Base-by-base conservation (phyloP, 1,284 basidiomycete genomes). In the Sanguinoderma infundibulare region DNA sequence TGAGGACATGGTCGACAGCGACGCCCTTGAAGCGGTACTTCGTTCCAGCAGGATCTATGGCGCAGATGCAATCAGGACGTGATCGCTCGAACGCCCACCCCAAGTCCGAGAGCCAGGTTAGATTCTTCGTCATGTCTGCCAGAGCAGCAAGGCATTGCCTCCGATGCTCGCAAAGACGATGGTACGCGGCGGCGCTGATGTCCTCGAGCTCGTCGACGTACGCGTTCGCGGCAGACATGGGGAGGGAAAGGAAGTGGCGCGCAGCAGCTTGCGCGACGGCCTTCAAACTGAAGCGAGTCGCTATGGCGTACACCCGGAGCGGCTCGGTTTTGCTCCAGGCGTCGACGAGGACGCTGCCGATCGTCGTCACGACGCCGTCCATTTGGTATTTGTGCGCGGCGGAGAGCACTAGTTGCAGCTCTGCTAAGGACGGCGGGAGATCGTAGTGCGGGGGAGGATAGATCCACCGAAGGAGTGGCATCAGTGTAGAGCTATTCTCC, bases 161-260 rank as follows among this genome's bases (percentile, higher is more conserved):
- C 26, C 59, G 53, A 28, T 61, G 53, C 17, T 46, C 40, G 17
- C 66, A 50, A 2, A 67, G 60, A 6, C 59, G 57, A 17, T 53
- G 57, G 36, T 63, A 65, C 9, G 60, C 35, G 14, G 55, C 51
- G 1, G 63, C 59, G 39, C 46, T 44, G n/a, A 68, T 55, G 6
- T 47, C 34, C 28, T 65, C 61, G 51, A 68, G 58, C 47, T 65
- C 67, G 12, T 28, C 22, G 7, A 62, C 57, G 39, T 65, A 63
- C 22, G 28, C 38, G 20, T 62, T 20, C 28, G 46, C 55, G 20
- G 28, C 24, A 7, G 30, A 12, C 6, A 20, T 17, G 2, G 39
- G 1, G 5, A 24, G 28, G 6, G 55, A 34, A 34, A 57, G 55
- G 35, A 36, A 50, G 5, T 2, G 20, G 2, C 30, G 52, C 5